These are phyloP conservation scores for Russula abietina DNA, from an alignment of 768 basidiomycete genomes.

Conservation along the genomic window DNA sequence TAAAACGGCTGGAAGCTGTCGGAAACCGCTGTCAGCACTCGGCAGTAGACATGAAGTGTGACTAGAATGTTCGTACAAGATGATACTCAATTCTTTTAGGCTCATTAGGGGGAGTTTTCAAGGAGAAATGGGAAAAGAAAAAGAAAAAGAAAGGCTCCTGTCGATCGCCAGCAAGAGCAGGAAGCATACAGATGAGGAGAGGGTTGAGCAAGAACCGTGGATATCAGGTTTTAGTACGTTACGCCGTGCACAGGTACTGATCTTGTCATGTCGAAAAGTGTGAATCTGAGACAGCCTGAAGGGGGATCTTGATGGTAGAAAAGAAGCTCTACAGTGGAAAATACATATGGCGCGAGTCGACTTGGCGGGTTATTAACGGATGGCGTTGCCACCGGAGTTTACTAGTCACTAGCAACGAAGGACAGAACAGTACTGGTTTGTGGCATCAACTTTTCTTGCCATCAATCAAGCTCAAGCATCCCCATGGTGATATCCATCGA, in stretches of 20 bases:
- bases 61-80: neutral
- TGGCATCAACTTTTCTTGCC: neutral
- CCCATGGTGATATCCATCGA: neutral
- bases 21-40: neutral
- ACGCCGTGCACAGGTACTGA: no score
- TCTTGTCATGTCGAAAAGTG: no score
- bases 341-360: neutral
- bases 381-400: neutral
- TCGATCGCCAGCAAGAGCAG: neutral
- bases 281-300: no score
- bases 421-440: neutral
- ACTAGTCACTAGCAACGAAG: neutral
- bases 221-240: no score
- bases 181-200: neutral
- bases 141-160: neutral
- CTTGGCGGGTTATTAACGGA: neutral
- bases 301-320: conserved; percentile 3
- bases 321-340: no score
- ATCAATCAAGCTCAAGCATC: neutral
- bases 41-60: neutral
- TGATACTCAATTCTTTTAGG: neutral
- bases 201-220: no score
- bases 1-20: neutral
- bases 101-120: neutral
- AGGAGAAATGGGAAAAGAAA: neutral